phyloP scores from a whole-genome alignment of 192 early-diverging fungal genomes.

The Dissophora ornata region DNA sequence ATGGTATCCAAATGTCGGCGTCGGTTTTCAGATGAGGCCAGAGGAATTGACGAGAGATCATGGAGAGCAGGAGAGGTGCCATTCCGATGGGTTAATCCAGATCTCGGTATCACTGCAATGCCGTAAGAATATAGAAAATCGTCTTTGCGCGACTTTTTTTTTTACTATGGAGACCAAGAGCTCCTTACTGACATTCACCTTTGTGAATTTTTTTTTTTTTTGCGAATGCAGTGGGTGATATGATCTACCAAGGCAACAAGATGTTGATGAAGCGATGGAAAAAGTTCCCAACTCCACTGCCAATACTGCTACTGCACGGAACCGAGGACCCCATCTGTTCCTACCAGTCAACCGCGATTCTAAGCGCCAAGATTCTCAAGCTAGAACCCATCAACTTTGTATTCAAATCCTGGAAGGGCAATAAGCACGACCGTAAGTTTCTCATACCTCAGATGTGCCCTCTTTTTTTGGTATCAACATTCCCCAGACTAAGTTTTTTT shows the following conservation, averaged over 20 bases:
- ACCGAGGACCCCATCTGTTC: slow-evolving; percentile 42
- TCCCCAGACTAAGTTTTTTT: no score
- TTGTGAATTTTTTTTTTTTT: neutral
- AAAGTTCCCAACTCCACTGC: slow-evolving; percentile 28
- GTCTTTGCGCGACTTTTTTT: no score
- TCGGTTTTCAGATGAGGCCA: slow-evolving; percentile 13
- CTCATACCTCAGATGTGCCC: no score
- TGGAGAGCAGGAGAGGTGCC: slow-evolving; percentile 20
- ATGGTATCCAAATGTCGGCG: slow-evolving; percentile 32
- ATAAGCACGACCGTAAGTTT: slow-evolving; percentile 42
- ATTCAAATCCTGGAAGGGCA: slow-evolving; percentile 39
- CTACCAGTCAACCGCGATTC: slow-evolving; percentile 12
- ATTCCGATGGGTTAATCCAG: slow-evolving; percentile 26
- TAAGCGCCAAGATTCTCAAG: slow-evolving; percentile 8
- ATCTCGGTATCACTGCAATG: slow-evolving; percentile 34
- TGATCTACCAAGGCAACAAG: slow-evolving; percentile 52
- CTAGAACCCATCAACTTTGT: slow-evolving; percentile 9
- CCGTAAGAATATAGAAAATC: slow-evolving; percentile 13
- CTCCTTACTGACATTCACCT: neutral
- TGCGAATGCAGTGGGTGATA: slow-evolving; percentile 49
- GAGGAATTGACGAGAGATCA: slow-evolving; percentile 37
- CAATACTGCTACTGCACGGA: slow-evolving; percentile 36
- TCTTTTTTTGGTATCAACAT: no score
- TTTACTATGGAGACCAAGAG: neutral
- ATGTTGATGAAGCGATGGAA: slow-evolving; percentile 41